Base-by-base conservation (phyloP, 2,329 filamentous ascomycete species). In the Penicillium sp. region DNA sequence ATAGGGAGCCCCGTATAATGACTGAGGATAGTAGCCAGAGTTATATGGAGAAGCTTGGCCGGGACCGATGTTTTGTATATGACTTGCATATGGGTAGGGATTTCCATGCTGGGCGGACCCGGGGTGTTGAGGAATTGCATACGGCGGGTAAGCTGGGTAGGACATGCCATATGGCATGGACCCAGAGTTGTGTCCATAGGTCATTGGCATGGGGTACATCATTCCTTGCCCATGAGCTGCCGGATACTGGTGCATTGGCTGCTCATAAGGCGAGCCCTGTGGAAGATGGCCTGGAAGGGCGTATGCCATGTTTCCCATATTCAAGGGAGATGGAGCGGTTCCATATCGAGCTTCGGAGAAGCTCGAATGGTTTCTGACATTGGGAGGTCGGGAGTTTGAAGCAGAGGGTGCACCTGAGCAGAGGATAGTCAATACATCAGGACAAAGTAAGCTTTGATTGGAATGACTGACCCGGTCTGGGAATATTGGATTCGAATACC, bases 291-390 rank as follows among this genome's bases (percentile, higher is more conserved):
- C 47, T 10, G 70, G 70, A 7, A 72, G 53, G 19, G 64, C 49
- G 41, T 70, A 67, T 34, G 52, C 53, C 64, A 71, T 69, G 43
- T 65, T 62, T 26, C 56, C 55, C 69, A 72, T 71, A 34, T 62
- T 65, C 40, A 69, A 53, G 14, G 60, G 39, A 26, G 67, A 61
- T 16, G 58, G 51, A 9, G 47, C 47, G 14, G 53, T 39, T 50
- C 62, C 65, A 58, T 67, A 67, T 50, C 43, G 56, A 27, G 51
- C 51, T 18, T 59, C 54, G 36, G 61, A 51, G 34, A 61, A 64
- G 26, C 54, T 47, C 42, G 62, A 49, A 45, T 62, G 54, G 26
- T 63, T 57, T 42, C 61, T 60, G 42, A 52, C 47, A 54, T 61
- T 63, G 40, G 62, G 49, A 45, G 59, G 48, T 56, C 55, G 61